Conservation (phyloP, 768 basidiomycete species). For the Mycena chlorophos region DNA sequence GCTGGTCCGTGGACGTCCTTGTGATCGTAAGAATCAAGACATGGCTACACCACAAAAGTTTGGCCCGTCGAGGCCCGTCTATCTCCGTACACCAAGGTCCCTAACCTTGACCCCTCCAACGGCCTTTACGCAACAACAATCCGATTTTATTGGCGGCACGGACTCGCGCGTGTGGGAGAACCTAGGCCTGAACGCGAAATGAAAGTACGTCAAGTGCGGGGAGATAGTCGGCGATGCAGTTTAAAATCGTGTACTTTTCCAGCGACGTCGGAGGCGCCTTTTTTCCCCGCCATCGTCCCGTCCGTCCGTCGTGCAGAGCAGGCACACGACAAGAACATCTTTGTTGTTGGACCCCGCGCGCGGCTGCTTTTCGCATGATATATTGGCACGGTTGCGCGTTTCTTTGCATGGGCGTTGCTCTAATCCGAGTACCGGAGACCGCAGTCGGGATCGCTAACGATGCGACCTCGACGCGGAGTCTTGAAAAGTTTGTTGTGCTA, state of each 20-base stretch:
- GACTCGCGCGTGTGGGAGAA: neutral
- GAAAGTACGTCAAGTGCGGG: neutral
- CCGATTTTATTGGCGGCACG: neutral
- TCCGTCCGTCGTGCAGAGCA: too few relatives aligned
- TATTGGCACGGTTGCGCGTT: too few relatives aligned
- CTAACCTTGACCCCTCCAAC: neutral
- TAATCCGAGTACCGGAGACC: too few relatives aligned
- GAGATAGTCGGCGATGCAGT: neutral
- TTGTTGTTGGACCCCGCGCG: too few relatives aligned
- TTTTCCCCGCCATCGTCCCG: too few relatives aligned
- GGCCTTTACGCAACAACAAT: neutral
- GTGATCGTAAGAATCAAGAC: conserved; percentile 6
- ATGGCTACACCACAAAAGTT: neutral
- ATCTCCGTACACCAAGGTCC: neutral
- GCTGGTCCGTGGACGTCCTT: neutral
- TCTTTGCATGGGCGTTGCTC: too few relatives aligned
- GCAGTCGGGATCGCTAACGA: too few relatives aligned
- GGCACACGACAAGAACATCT: neutral
- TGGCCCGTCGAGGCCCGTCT: neutral
- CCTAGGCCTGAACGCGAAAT: neutral
- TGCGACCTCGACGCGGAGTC: too few relatives aligned
- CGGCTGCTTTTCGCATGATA: too few relatives aligned
- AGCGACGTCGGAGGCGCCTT: neutral
- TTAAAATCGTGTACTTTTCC: neutral
- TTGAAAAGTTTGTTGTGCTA: too few relatives aligned